Conservation (phyloP, 2,329 filamentous ascomycete genomes). For the Helminthosporium solani region DNA sequence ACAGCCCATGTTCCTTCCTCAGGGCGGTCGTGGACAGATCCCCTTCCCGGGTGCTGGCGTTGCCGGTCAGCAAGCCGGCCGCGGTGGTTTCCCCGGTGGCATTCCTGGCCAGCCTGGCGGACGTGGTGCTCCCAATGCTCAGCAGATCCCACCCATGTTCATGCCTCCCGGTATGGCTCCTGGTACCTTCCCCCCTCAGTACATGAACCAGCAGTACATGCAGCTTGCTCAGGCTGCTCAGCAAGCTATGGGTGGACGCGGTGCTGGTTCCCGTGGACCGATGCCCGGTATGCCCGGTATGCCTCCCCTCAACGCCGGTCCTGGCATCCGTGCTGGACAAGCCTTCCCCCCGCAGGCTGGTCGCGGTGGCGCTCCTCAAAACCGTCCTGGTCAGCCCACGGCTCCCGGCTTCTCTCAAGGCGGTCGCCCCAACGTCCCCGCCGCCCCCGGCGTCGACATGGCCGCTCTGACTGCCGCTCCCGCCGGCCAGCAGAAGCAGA, state of each 20-base stretch:
- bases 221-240: constrained; percentile 72
- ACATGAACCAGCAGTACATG: constrained; percentile 78
- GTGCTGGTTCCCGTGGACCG: constrained; percentile 65
- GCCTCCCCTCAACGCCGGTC: constrained; percentile 58
- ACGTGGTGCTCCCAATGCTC: constrained; percentile 72
- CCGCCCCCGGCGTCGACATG: constrained; percentile 49
- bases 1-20: constrained; percentile 63
- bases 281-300: constrained; percentile 64
- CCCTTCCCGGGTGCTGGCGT: constrained; percentile 58
- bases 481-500: constrained; percentile 90
- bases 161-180: constrained; percentile 66
- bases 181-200: constrained; percentile 65
- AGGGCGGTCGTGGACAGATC: constrained; percentile 61
- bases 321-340: constrained; percentile 46
- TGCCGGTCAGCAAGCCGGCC: constrained; percentile 74
- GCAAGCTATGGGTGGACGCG: constrained; percentile 55
- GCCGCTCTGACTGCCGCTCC: constrained; percentile 55
- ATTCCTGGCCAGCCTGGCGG: constrained; percentile 84
- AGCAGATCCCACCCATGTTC: constrained; percentile 86
- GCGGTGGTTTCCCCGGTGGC: constrained; percentile 77
- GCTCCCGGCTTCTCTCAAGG: constrained; percentile 37
- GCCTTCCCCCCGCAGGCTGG: constrained; percentile 43
- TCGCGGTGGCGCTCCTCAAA: constrained; percentile 32
- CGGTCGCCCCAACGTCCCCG: constrained; percentile 23
- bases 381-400: constrained; percentile 34